Evolutionary conservation across 148 eudicot genomes (phyloP), one percentile per base, ranked within the genome.

Genomic region (Hydrangea macrophylla): DNA sequence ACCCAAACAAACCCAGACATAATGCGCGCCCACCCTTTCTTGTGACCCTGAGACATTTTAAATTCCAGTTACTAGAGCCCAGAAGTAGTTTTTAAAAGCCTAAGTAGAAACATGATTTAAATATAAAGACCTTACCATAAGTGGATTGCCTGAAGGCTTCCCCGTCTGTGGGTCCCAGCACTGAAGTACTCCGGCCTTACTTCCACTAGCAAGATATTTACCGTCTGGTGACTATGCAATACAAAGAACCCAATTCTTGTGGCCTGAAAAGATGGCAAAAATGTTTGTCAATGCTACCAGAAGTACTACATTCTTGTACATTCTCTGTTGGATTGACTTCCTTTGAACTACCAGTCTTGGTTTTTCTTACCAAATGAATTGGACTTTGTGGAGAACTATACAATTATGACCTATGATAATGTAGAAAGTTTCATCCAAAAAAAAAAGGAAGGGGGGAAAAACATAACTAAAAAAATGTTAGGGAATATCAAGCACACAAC

Each of bases 211-310:
- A 64, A 93, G 90, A 82, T 94, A 77, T 79, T 90, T 90, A 58
- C 93, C 89, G 85, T 94, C 99, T 10, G 99, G 96, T 31, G 99
- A 90, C 99, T 97, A 94, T 68, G 92, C 97, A 73, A 90, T 87
- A 75, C 80, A 90, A 58, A 94, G 96, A 71, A 94, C 99, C 97
- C 97, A 94, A 76, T 88, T 94, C 69, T 78, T 90, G 81, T 94
- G 99, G 68, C 99, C 97, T 94, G 78, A 64, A 37, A 32, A 36
- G 26, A 45, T 2, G 68, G 8, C 36, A 20, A 59, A 57, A 61
- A 28, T 61, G 50, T 36, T 25, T 33, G 2, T 54, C 39, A 27
- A 53, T 37, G 39, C 25, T 9, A 5, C n/a, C n/a, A n/a, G n/a
- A n/a, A n/a, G n/a, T n/a, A n/a, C n/a, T n/a, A n/a, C n/a, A n/a